Percentiles rank a stretch among this genome's conserved stretches.
Conservation (phyloP, 2,329 filamentous ascomycete species). For the Trichoderma harzianum region DNA sequence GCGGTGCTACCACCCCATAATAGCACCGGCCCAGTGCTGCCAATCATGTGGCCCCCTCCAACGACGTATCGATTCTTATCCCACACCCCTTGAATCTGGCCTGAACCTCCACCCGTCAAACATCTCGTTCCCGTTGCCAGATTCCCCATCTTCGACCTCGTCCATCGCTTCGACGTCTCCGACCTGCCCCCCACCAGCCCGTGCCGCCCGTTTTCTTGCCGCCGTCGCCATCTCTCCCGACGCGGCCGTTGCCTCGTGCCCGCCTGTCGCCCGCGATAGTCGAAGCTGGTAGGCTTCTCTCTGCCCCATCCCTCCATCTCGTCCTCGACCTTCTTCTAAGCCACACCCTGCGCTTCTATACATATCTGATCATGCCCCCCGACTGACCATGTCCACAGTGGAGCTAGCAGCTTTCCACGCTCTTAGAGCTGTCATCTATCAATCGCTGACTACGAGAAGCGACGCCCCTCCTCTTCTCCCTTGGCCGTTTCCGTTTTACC, state of each 20-base stretch:
- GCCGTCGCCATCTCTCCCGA: slow-evolving; percentile 29
- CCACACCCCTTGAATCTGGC: slow-evolving; percentile 21
- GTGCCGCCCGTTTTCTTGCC: slow-evolving; percentile 21
- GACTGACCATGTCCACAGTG: slow-evolving; percentile 24
- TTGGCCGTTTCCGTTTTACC: background rate
- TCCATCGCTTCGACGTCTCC: slow-evolving; percentile 17
- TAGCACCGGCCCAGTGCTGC: slow-evolving; percentile 23
- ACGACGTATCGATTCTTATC: slow-evolving; percentile 23
- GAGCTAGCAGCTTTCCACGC: slow-evolving; percentile 14
- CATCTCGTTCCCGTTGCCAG: slow-evolving; percentile 29
- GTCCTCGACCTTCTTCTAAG: background rate
- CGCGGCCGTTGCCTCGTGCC: slow-evolving; percentile 24
- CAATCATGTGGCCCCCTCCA: slow-evolving; percentile 34
- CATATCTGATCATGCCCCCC: slow-evolving; percentile 17
- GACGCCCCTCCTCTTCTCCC: background rate
- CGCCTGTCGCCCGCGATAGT: slow-evolving; percentile 18
- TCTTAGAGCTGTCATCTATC: slow-evolving; percentile 14
- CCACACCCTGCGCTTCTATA: slow-evolving; percentile 19
- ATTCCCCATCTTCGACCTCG: slow-evolving; percentile 14
- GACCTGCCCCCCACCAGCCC: slow-evolving; percentile 15
- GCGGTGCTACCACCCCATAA: slow-evolving; percentile 22
- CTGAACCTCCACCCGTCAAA: slow-evolving; percentile 27
- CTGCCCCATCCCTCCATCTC: slow-evolving; percentile 8
- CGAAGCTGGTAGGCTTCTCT: slow-evolving; percentile 20
- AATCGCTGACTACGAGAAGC: slow-evolving; percentile 1